Evolutionary conservation across 495 filamentous ascomycete genomes (phyloP), one percentile per base, ranked within the genome.

Genomic region (Umbilicaria muhlenbergii): DNA sequence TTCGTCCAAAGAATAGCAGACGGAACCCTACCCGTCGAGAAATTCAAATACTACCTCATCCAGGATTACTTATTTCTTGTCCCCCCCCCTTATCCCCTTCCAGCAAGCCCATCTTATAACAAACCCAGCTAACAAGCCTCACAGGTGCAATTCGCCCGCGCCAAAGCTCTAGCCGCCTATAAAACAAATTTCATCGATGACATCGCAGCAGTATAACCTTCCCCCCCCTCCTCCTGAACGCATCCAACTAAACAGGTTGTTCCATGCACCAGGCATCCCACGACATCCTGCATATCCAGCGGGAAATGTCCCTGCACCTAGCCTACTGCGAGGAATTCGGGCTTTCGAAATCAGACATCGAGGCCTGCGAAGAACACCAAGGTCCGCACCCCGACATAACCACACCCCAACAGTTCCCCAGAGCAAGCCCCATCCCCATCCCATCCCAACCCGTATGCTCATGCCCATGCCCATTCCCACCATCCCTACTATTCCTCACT

Each of bases 61-160:
- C 87, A 94, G 52, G 87, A 94, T 56, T 94, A 94, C 58, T 63
- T 93, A 28, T 94, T 86, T 51, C 66, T 94, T 16, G 83, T 92
- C 44, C 50, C 64, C 54, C 3, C n/a, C 41, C 17, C n/a, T 19
- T 34, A 5, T 4, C 38, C 44, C 43, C 34, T 1, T 41, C n/a
- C 14, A 24, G 14, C 24, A 32, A 11, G 3, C 21, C 32, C 16
- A 10, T 12, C 14, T 24, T n/a, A 6, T 6, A 6, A 7, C 24
- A 28, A 28, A 31, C 17, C 45, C 11, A 36, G 11, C 41, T 54
- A 32, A 59, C 6, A 6, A 28, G 43, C 3, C 33, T 16, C 17
- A 11, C 45, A 87, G 83, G 70, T 83, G 32, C 87, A 94, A 56
- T 95, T 89, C 61, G 77, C 85, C 10, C 68, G 87, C 44, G 83